Evolutionary conservation across 352 stramenopile genomes (phyloP), one percentile per base, ranked within the genome.

Genomic region (Thalassiosira hispida): DNA sequence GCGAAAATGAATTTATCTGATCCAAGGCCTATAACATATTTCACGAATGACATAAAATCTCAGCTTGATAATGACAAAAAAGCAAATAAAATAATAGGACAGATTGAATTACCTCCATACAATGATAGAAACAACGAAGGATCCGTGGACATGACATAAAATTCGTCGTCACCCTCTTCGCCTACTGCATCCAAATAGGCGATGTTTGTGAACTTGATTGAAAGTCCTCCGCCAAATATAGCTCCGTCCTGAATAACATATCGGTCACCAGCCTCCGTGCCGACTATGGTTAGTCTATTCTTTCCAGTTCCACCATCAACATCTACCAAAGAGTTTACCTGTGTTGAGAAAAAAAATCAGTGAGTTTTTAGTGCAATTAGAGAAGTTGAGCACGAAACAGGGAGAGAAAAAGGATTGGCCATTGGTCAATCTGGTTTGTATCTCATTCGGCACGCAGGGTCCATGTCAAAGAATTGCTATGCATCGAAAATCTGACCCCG

Each of bases 191-290:
- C 67, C 12, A 86, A 38, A 16, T 42, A 60, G 14, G 51, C 69
- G 35, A 86, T 86, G 56, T 83, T 83, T 7, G 53, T 73, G 33
- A 70, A 83, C 31, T 75, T 83, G 8, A 86, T 62, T 6, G 44
- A 51, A 8, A 85, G 68, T 0, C 77, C 77, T 16, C 78, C 78
- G 25, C 73, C 73, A 73, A 83, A 79, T 22, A 86, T 53, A 44
- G 59, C 42, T 22, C 67, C 73, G 77, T 75, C 55, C 49, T 77
- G 29, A 22, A 86, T 65, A 4, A 86, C 79, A 56, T 83, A 86
- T 42, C 31, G 56, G 31, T 86, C 79, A 23, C 35, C 60, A 29
- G 27, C 42, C 31, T 86, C 78, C 20, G 78, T 83, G 8, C 78
- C 78, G 59, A 82, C 66, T 14, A 82, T 51, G 12, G 61, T 59